Percentiles rank a stretch among this genome's conserved stretches.
Evolutionary conservation across 2,329 filamentous ascomycete genomes (phyloP).

Genomic region (Arthrinium phaeospermum): DNA sequence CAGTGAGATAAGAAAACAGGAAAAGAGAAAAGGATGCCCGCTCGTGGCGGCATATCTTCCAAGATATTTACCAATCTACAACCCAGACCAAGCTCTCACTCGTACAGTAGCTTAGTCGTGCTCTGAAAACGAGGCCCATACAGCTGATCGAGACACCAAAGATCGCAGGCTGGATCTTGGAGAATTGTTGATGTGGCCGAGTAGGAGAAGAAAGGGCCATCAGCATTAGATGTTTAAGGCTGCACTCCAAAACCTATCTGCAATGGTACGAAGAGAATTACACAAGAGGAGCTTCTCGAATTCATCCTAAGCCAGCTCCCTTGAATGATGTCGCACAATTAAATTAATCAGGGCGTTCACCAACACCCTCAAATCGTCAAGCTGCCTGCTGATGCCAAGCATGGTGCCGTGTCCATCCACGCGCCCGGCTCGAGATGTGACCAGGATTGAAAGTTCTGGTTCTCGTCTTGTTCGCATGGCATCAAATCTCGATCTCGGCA

Average conservation of each 20-base stretch:
- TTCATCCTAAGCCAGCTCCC: rapidly evolving
- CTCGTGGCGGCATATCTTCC: not conserved
- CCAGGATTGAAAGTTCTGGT: not conserved
- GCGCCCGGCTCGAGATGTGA: not conserved
- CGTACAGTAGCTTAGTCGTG: too few relatives aligned
- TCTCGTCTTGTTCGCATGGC: not conserved
- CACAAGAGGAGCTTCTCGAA: not conserved
- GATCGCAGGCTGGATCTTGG: not conserved
- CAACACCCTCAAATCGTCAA: not conserved
- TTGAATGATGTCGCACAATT: too few relatives aligned
- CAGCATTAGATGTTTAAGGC: not conserved
- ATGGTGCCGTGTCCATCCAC: not conserved
- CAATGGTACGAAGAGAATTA: not conserved
- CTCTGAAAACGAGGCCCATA: too few relatives aligned
- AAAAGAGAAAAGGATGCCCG: not conserved
- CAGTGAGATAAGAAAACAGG: not conserved
- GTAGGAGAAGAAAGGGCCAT: not conserved
- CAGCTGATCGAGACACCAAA: not conserved
- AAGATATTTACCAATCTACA: not conserved
- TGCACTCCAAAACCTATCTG: not conserved
- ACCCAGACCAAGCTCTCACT: not conserved
- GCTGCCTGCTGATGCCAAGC: not conserved
- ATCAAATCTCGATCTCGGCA: not conserved
- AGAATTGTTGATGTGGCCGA: not conserved
- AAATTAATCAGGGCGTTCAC: not conserved